Percentiles rank a stretch among this genome's conserved stretches.
Evolutionary conservation across 305 asterid species (phyloP).

Genomic region (Fraxinus dipetala): DNA sequence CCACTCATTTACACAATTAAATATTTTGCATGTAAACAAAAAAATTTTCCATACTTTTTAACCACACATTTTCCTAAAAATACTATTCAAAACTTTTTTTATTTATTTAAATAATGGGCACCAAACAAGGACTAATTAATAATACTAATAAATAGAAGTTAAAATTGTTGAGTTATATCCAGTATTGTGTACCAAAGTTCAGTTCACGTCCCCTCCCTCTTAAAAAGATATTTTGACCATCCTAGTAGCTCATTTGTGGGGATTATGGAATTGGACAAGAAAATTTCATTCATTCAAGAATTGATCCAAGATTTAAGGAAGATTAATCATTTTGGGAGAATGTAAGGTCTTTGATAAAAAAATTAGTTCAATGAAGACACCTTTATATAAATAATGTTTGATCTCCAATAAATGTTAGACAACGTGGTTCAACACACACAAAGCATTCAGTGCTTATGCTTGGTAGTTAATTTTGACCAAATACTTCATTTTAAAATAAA

Average conservation of each 20-base stretch:
- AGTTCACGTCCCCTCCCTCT: neutral
- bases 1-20: too few species aligned
- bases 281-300: neutral
- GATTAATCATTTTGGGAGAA: neutral
- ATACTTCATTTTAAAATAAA: neutral
- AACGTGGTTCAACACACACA: neutral
- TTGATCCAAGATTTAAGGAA: neutral
- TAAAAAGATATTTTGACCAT: neutral
- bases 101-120: too few species aligned
- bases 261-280: neutral
- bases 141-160: neutral
- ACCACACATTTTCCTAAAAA: too few species aligned
- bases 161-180: neutral
- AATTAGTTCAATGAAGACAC: neutral
- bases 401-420: neutral
- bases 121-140: neutral
- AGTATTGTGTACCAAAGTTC: neutral
- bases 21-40: too few species aligned
- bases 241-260: neutral
- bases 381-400: too few species aligned
- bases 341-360: neutral
- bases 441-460: neutral
- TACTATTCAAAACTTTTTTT: too few species aligned
- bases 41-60: too few species aligned
- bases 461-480: neutral